Evolutionary conservation across 495 filamentous ascomycete species (phyloP).

Genomic region (Penicillium taxi): DNA sequence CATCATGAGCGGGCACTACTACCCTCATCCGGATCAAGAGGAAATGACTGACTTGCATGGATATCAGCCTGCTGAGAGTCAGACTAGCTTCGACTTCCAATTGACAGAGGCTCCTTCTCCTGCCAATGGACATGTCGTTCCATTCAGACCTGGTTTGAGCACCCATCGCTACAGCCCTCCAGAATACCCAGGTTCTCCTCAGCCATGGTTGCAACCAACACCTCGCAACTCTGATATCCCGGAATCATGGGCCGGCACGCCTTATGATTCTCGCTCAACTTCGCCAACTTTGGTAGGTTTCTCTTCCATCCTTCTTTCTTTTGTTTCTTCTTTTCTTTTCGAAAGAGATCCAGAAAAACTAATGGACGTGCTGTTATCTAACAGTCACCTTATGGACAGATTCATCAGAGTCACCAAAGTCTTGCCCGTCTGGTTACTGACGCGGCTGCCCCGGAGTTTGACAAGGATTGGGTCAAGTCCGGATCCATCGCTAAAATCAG

Average conservation of each 20-base stretch:
- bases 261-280: conserved; percentile 23
- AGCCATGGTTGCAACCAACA: conserved; percentile 13
- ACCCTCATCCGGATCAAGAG: conserved; percentile 14
- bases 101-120: conserved; percentile 11
- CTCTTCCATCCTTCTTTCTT: neutral
- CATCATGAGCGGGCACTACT: conserved; percentile 13
- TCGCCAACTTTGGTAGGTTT: conserved; percentile 25
- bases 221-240: conserved; percentile 15
- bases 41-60: conserved; percentile 22
- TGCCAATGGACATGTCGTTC: conserved; percentile 16
- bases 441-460: conserved; percentile 16
- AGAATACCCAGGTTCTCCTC: conserved; percentile 16
- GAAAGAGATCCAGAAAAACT: neutral
- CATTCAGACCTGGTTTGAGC: conserved; percentile 18
- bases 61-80: conserved; percentile 3
- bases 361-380: neutral
- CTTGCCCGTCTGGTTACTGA: conserved; percentile 19
- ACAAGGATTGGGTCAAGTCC: conserved; percentile 30
- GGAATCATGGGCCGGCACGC: conserved; percentile 14
- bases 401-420: conserved; percentile 20
- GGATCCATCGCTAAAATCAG: conserved; percentile 29
- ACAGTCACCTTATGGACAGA: conserved; percentile 16
- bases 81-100: conserved; percentile 13
- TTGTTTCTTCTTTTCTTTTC: neutral
- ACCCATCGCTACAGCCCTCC: conserved; percentile 8